Evolutionary conservation across 1,284 basidiomycete species (phyloP), one percentile per base, ranked within the genome.

Genomic region (Cryptococcus maquisensis): DNA sequence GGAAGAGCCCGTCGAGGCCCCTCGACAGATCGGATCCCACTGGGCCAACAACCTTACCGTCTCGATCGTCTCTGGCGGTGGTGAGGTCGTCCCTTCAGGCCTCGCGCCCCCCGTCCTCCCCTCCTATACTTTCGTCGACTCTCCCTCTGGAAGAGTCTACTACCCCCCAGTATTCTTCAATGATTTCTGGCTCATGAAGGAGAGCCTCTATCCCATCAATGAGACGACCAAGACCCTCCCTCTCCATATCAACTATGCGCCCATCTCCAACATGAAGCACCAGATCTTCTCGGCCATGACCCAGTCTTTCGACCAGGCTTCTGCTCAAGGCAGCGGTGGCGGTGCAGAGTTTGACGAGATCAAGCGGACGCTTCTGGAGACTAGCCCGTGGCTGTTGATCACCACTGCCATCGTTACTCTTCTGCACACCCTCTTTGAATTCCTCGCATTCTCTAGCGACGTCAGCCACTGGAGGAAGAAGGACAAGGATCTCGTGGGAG

Each of bases 401-500:
- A 77, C 74, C 3, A 78, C 90, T 1, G 88, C 77, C 8, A 54
- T 89, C 28, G 94, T 98, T 64, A 88, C 88, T 63, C 63, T 96
- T 23, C 74, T 98, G 59, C 95, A 98, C 77, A 84, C 85, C 59
- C 72, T 98, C 35, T 95, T 95, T 73, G 91, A 96, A 78, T 89
- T 96, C 83, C 79, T 96, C 45, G 93, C 93, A 2, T 97, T 97
- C 82, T 90, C 87, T 69, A 87, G 84, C 35, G 94, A 98, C 68
- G 90, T 98, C 45, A 83, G 85, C 35, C 94, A 98, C 76, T 98
- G 94, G 94, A 82, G 90, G 49, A 85, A 92, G 65, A 95, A 88
- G 79, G 86, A 94, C 58, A 78, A 79, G 57, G 71, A 80, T 61
- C 69, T 82, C 41, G 77, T 79, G 37, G 81, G 81, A 12, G 81